Evolutionary conservation across 495 filamentous ascomycete species (phyloP), one percentile per base, ranked within the genome.

Genomic region (Penicillium robsamsonii): DNA sequence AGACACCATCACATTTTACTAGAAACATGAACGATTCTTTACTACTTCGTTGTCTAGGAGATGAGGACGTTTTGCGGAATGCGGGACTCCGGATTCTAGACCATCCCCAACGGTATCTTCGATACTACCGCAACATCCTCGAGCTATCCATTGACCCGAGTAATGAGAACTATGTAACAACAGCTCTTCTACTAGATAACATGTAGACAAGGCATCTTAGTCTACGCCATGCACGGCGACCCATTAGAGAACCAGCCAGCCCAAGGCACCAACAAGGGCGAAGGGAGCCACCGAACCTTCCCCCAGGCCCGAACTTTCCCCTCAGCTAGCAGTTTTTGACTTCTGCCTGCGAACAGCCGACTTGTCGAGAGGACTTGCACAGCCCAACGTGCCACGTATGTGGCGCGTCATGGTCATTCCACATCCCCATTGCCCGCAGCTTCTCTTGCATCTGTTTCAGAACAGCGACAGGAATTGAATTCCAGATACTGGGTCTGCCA

Each of bases 1-100:
- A 52, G 52, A 43, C 46, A 46, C 40, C 8, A 44, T 7, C 40
- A 44, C 17, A 56, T 37, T 43, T 47, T 40, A 51, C n/a, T 13
- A 11, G 7, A 11, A 38, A 5, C 38, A 52, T 30, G 11, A 52
- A 30, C n/a, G 38, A 33, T 43, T 17, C 11, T n/a, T 12, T 33
- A 31, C 11, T 27, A 25, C 41, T 33, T 13, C 5, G 42, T 54
- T 38, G 42, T 38, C 42, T 7, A 38, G 42, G 52, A 1, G 22
- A 54, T 27, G 20, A 3, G 2, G 3, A n/a, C 8, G 13, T 20
- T 27, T 37, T 24, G n/a, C 2, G 52, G 52, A 54, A 54, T 54
- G 52, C 15, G 29, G 5, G 18, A 37, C 24, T 12, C 5, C 22
- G 29, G 4, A 13, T 8, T 29, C 3, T 13, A 18, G 48, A 27